Conservation (phyloP, 352 stramenopile species). For the Globisporangium middletonii region DNA sequence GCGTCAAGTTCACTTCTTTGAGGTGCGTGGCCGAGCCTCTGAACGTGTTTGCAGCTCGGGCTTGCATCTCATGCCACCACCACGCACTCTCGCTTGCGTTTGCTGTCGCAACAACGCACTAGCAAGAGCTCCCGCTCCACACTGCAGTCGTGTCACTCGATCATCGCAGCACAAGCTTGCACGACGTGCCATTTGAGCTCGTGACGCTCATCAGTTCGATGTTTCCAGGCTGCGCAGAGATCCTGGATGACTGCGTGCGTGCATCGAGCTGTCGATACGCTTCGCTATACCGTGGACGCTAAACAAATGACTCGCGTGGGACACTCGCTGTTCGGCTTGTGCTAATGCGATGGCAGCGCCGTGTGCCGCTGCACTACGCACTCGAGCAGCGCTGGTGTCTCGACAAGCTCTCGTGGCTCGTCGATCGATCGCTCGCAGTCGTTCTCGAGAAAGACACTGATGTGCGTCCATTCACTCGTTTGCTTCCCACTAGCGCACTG, state of each 20-base stretch:
- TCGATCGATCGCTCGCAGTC: conserved; percentile 26
- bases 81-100: not conserved
- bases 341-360: conserved; percentile 9
- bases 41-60: not conserved
- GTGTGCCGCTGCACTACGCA: conserved; percentile 34
- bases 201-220: conserved; percentile 20
- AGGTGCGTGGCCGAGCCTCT: conserved; percentile 22
- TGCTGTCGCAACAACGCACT: not conserved
- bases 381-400: conserved; percentile 32
- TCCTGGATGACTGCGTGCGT: conserved; percentile 27
- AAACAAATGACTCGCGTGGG: too few relatives aligned
- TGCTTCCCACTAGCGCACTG: not conserved
- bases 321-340: not conserved
- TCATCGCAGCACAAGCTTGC: conserved; percentile 3
- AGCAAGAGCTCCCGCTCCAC: conserved; percentile 49
- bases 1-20: conserved; percentile 42
- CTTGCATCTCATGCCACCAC: not conserved
- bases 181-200: conserved; percentile 27
- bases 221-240: conserved; percentile 15
- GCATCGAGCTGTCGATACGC: too few relatives aligned
- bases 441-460: conserved; percentile 42
- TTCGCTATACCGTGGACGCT: not conserved
- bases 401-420: conserved; percentile 50
- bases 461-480: conserved; percentile 9
- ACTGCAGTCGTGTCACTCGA: conserved; percentile 20